phyloP scores from a whole-genome alignment of 495 filamentous ascomycete genomes.

The Talaromyces proteolyticus region DNA sequence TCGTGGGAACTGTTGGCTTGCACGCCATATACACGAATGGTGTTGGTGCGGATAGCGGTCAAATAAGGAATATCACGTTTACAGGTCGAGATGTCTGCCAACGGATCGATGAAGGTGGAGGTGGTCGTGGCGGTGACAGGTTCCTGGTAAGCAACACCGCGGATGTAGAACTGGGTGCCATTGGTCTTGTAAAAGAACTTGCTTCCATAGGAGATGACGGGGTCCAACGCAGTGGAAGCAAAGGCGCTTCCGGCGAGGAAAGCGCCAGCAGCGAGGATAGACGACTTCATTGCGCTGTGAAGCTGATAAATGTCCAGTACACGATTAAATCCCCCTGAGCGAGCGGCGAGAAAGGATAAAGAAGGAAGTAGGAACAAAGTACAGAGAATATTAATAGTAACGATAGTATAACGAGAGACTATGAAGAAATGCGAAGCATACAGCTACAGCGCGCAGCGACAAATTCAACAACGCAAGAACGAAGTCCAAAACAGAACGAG shows the following conservation, averaged over 20 bases:
- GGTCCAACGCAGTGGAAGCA: constrained; percentile 55
- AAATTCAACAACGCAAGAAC: not conserved
- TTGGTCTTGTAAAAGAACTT: constrained; percentile 78
- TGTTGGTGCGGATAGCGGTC: constrained; percentile 72
- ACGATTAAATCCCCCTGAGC: not conserved
- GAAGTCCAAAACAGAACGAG: not conserved
- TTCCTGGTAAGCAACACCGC: constrained; percentile 81
- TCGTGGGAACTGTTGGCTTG: constrained; percentile 73
- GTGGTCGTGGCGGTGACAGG: constrained; percentile 19
- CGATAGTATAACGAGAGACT: not conserved
- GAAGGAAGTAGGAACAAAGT: not conserved
- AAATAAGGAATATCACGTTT: constrained; percentile 80
- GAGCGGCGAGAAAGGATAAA: constrained; percentile 1
- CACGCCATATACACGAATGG: constrained; percentile 89
- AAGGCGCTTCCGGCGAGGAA: constrained; percentile 45
- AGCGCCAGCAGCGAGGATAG: constrained; percentile 33
- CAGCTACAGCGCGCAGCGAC: not conserved
- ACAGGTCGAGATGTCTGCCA: constrained; percentile 65
- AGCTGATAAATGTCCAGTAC: not conserved
- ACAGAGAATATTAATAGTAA: not conserved
- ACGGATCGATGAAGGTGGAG: constrained; percentile 54
- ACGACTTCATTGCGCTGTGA: constrained; percentile 35
- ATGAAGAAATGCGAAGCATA: not conserved
- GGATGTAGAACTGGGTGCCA: constrained; percentile 79
- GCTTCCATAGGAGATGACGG: constrained; percentile 63